phyloP scores from a whole-genome alignment of 2,329 filamentous ascomycete species.

The Nothophoma quercina region DNA sequence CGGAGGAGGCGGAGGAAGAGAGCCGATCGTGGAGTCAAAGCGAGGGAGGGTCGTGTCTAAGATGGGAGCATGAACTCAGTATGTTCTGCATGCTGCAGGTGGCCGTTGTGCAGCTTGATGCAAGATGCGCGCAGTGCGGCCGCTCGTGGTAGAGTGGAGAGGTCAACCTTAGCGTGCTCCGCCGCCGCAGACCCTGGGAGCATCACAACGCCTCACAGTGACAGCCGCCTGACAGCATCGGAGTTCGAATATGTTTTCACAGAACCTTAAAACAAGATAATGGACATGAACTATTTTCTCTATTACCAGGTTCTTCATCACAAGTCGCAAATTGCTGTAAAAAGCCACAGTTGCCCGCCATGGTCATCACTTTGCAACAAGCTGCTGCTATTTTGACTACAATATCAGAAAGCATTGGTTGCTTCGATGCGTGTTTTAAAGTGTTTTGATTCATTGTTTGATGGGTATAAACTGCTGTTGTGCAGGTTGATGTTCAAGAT shows the following conservation, averaged over 20 bases:
- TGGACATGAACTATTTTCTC: too few relatives aligned
- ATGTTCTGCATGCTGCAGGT: constrained; percentile 29
- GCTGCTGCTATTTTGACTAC: too few relatives aligned
- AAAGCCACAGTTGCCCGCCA: too few relatives aligned
- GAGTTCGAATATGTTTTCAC: too few relatives aligned
- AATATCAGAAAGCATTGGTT: too few relatives aligned
- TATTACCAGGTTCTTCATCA: too few relatives aligned
- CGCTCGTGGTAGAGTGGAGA: constrained; percentile 30
- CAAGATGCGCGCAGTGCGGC: constrained; percentile 31
- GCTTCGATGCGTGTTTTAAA: neutral
- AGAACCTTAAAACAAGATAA: too few relatives aligned
- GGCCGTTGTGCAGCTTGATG: constrained; percentile 35
- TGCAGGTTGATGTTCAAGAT: neutral
- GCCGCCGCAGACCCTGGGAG: constrained; percentile 7
- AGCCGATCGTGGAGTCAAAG: constrained; percentile 27
- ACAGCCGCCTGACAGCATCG: constrained; percentile 1
- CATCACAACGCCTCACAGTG: constrained; percentile 1
- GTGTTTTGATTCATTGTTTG: neutral
- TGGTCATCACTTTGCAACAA: too few relatives aligned
- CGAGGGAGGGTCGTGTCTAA: constrained; percentile 8
- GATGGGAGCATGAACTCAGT: constrained; percentile 16
- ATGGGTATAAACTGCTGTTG: constrained; percentile 9
- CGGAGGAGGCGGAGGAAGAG: constrained; percentile 19
- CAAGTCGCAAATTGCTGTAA: too few relatives aligned
- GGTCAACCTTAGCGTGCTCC: constrained; percentile 10